These are phyloP conservation scores for Saccharomyces mikatae DNA, from an alignment of 805 yeast genomes.

Conservation along the genomic window DNA sequence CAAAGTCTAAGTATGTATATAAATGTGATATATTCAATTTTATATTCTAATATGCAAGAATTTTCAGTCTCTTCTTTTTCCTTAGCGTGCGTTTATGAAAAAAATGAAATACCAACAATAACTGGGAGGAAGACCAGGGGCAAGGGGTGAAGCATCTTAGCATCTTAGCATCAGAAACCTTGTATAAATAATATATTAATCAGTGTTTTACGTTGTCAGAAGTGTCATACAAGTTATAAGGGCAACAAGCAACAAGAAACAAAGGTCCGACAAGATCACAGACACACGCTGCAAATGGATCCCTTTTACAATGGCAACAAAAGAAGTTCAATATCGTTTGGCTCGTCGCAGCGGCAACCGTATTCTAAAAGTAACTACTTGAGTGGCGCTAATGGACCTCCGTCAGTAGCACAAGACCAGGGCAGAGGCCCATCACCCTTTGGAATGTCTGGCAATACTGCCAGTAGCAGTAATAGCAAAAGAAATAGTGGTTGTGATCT, in stretches of 20 bases:
- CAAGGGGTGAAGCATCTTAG: background rate
- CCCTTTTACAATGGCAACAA: constrained; percentile 22
- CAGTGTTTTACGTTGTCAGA: background rate
- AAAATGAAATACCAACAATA: background rate
- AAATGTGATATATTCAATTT: background rate
- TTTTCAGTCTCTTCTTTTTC: background rate
- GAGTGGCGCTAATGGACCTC: constrained; percentile 6
- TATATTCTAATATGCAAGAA: background rate
- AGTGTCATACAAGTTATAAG: background rate
- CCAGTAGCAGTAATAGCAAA: background rate
- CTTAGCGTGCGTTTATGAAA: background rate
- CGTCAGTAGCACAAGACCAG: constrained; percentile 1
- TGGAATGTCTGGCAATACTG: background rate
- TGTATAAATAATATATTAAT: background rate
- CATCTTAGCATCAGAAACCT: background rate
- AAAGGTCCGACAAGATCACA: background rate
- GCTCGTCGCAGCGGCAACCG: constrained; percentile 18
- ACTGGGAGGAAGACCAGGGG: background rate
- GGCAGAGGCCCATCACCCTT: constrained; percentile 1
- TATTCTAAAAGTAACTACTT: constrained; percentile 7
- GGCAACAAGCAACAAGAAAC: background rate
- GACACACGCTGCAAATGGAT: constrained; percentile 13
- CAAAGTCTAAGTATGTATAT: background rate
- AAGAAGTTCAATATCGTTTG: constrained; percentile 23
- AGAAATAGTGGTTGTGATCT: constrained; percentile 1